phyloP scores from a whole-genome alignment of 169 alveolate genomes.

The Plasmodium vivax region DNA sequence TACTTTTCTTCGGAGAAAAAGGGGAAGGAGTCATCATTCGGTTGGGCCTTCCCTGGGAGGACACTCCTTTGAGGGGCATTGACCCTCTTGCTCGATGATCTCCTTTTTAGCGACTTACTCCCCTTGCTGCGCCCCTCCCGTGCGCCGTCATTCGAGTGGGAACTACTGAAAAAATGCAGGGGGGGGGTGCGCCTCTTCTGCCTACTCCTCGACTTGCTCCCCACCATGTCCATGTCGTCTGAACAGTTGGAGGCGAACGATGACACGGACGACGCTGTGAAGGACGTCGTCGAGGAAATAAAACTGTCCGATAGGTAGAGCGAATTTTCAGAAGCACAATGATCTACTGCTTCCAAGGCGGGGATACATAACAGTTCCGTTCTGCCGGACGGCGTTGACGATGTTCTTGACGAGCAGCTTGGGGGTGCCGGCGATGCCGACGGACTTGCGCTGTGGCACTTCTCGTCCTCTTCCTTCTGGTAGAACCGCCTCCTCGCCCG shows the following conservation, averaged over 20 bases:
- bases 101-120: neutral
- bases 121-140: neutral
- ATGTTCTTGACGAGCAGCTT: neutral
- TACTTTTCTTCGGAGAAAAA: slow-evolving; percentile 5
- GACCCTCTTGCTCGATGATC: neutral
- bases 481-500: neutral
- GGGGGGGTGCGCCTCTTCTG: neutral
- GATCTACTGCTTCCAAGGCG: neutral
- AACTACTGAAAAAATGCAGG: neutral
- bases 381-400: neutral
- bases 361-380: neutral
- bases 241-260: neutral
- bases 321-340: slow-evolving; percentile 1
- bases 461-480: neutral
- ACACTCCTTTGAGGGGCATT: neutral
- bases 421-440: neutral
- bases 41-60: neutral
- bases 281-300: slow-evolving; percentile 1
- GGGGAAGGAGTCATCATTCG: neutral
- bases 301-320: neutral
- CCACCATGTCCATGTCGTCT: neutral
- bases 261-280: slow-evolving; percentile 26
- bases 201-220: neutral
- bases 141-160: neutral
- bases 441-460: neutral